phyloP scores from a whole-genome alignment of 768 basidiomycete genomes.

The Serendipita vermifera region DNA sequence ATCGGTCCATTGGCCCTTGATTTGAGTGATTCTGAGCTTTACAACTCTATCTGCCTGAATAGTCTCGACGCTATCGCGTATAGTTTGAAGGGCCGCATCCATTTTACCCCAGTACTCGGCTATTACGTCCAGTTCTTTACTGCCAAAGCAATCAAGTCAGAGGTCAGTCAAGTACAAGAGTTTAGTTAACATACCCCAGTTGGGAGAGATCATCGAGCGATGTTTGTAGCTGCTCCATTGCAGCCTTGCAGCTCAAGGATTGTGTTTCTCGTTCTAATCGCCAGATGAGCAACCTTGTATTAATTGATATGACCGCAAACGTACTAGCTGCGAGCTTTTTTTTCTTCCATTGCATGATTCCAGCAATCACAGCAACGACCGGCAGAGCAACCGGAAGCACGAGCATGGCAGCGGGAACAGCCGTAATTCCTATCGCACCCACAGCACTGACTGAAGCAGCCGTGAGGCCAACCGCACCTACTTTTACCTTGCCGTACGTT shows the following conservation, averaged over 20 bases:
- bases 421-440: neutral
- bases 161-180: too few species aligned
- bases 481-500: neutral
- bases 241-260: neutral
- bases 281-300: neutral
- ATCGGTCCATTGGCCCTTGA: neutral
- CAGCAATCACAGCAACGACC: neutral
- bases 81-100: neutral
- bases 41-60: neutral
- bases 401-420: neutral
- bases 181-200: neutral
- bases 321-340: neutral
- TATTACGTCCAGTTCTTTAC: too few species aligned
- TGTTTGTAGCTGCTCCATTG: neutral
- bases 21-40: neutral
- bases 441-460: neutral
- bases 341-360: neutral
- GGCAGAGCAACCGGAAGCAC: neutral
- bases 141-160: too few species aligned
- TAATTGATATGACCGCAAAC: neutral
- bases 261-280: neutral
- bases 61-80: neutral
- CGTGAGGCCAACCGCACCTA: neutral
- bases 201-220: neutral
- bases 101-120: neutral